These are phyloP conservation scores for Epichloe typhina DNA, from an alignment of 2,329 filamentous ascomycete genomes.

Conservation along the genomic window DNA sequence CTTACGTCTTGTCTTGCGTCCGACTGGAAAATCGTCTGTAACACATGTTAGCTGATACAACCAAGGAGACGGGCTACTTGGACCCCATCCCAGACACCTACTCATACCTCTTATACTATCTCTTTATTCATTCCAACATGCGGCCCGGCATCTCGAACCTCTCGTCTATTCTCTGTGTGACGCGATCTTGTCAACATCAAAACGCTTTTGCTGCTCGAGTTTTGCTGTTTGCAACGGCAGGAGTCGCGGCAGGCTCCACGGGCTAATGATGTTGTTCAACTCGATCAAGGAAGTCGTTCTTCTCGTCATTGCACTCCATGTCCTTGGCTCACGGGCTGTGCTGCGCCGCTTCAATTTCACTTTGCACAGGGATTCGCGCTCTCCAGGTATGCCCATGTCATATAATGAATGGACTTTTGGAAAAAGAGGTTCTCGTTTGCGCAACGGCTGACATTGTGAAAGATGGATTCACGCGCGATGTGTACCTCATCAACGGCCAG, in stretches of 20 bases:
- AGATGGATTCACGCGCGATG: conserved; percentile 5
- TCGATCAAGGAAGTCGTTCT: background rate
- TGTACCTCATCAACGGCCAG: conserved; percentile 7
- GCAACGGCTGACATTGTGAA: background rate
- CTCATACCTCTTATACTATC: too few species aligned
- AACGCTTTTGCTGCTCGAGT: background rate
- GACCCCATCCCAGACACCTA: background rate
- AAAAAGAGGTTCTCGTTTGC: too few species aligned
- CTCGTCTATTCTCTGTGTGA: too few species aligned
- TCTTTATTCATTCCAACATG: too few species aligned
- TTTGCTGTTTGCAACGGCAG: background rate
- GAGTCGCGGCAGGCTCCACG: background rate
- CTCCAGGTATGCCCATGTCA: conserved; percentile 1
- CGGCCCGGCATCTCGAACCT: too few species aligned
- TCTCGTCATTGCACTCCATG: background rate
- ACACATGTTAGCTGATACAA: background rate
- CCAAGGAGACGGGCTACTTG: background rate
- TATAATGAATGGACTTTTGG: too few species aligned
- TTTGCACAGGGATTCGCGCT: background rate
- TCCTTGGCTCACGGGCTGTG: background rate
- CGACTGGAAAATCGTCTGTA: background rate
- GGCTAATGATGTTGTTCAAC: background rate
- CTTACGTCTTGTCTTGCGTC: background rate
- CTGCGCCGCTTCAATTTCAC: conserved; percentile 3
- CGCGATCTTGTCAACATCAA: too few species aligned